phyloP scores from a whole-genome alignment of 2,329 filamentous ascomycete genomes.

The Ophiocordyceps camponoti-saundersi region DNA sequence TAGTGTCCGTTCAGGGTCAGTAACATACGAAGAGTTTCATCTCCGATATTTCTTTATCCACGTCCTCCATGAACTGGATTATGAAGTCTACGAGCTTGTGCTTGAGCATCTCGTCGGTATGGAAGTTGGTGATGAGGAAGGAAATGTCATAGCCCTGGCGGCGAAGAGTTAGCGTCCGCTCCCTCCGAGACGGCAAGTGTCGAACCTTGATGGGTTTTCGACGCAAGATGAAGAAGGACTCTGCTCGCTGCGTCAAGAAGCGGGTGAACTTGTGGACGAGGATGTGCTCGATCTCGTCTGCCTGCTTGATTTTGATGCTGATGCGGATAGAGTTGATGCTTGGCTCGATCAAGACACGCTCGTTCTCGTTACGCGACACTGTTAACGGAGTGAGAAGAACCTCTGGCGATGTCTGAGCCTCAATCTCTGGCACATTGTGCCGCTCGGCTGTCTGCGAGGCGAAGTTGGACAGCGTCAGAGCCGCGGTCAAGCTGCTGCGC shows the following conservation, averaged over 20 bases:
- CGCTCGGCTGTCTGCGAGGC: slow-evolving; percentile 91
- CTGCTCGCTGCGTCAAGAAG: slow-evolving; percentile 88
- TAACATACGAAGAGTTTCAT: slow-evolving; percentile 95
- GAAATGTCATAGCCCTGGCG: slow-evolving; percentile 92
- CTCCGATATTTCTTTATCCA: slow-evolving; percentile 99
- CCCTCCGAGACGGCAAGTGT: neutral
- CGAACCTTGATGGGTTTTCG: slow-evolving; percentile 85
- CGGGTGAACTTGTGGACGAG: slow-evolving; percentile 96
- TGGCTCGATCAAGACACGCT: slow-evolving; percentile 89
- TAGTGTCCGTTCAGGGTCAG: neutral
- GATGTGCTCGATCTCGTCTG: slow-evolving; percentile 96
- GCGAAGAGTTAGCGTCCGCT: slow-evolving; percentile 5
- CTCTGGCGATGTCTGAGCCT: slow-evolving; percentile 84
- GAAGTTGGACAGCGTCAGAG: slow-evolving; percentile 81
- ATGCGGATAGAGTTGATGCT: slow-evolving; percentile 94
- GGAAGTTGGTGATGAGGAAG: slow-evolving; percentile 96
- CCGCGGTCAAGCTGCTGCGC: slow-evolving; percentile 82
- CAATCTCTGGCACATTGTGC: slow-evolving; percentile 96
- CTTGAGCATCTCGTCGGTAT: slow-evolving; percentile 97
- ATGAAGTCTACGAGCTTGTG: slow-evolving; percentile 99
- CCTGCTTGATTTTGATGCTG: slow-evolving; percentile 98
- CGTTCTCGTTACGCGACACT: slow-evolving; percentile 89
- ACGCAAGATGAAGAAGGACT: slow-evolving; percentile 91
- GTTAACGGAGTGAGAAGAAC: slow-evolving; percentile 82
- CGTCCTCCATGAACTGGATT: slow-evolving; percentile 99